phyloP scores from a whole-genome alignment of 495 filamentous ascomycete species.

The Penicillium waksmanii region DNA sequence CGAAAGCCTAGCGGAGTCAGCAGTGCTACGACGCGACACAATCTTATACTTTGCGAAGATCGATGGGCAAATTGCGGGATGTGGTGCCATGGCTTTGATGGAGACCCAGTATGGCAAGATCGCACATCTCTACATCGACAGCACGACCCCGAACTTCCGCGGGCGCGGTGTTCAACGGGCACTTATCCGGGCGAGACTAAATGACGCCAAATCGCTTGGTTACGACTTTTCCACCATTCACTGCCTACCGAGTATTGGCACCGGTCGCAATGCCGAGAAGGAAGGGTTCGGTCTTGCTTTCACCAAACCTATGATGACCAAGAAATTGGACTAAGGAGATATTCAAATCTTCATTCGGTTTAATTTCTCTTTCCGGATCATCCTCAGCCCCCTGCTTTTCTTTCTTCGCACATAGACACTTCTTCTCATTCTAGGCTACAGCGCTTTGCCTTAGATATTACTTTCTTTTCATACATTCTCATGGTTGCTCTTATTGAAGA shows the following conservation, averaged over 20 bases:
- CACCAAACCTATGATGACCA: constrained; percentile 23
- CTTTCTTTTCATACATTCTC: neutral
- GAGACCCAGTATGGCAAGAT: constrained; percentile 17
- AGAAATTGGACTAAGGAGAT: constrained; percentile 7
- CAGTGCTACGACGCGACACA: constrained; percentile 21
- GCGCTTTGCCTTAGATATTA: neutral
- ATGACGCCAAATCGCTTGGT: constrained; percentile 16
- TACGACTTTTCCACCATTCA: constrained; percentile 19
- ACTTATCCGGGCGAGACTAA: constrained; percentile 20
- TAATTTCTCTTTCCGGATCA: neutral
- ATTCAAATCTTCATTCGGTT: neutral
- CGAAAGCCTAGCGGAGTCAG: constrained; percentile 17
- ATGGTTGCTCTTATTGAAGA: neutral
- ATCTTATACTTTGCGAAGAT: constrained; percentile 21
- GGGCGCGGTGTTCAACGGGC: constrained; percentile 23
- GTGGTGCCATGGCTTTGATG: constrained; percentile 24
- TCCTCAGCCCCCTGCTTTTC: neutral
- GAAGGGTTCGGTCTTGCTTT: constrained; percentile 28
- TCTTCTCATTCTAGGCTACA: neutral
- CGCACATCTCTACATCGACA: constrained; percentile 29
- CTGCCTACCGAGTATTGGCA: constrained; percentile 18
- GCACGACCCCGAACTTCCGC: constrained; percentile 22
- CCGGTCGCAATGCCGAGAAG: constrained; percentile 25
- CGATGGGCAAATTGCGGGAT: constrained; percentile 21
- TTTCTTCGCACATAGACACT: neutral